A percentile compares a stretch with the other conserved stretches of the same genome.
These are phyloP conservation scores for Hirschioporus abietinus DNA, from an alignment of 768 basidiomycete genomes.

Conservation along the genomic window DNA sequence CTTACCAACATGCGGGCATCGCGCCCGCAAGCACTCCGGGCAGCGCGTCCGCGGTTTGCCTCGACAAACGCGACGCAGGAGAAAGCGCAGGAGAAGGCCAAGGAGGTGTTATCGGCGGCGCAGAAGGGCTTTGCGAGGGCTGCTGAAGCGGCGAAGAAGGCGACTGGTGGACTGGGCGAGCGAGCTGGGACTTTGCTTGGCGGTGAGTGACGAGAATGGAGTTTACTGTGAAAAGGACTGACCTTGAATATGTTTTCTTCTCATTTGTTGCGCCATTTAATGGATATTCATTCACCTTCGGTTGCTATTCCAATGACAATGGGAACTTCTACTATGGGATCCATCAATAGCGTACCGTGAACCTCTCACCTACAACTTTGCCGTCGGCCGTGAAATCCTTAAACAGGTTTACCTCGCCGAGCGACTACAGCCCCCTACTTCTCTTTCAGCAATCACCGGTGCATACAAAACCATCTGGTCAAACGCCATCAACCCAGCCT, in stretches of 20 bases:
- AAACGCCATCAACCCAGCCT: constrained; percentile 50
- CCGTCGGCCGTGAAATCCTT: constrained; percentile 67
- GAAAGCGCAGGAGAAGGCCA: constrained; percentile 62
- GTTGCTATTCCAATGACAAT: background rate
- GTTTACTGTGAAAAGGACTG: background rate
- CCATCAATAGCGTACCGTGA: constrained; percentile 59
- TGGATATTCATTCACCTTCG: constrained; percentile 28
- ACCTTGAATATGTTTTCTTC: background rate
- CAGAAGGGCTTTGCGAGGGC: constrained; percentile 53
- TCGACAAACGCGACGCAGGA: constrained; percentile 38
- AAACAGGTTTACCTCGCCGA: constrained; percentile 74
- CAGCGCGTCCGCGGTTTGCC: constrained; percentile 30
- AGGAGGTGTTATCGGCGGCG: constrained; percentile 55
- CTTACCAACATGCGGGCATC: constrained; percentile 4
- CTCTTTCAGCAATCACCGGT: constrained; percentile 43
- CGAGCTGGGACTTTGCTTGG: constrained; percentile 55
- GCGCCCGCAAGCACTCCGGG: background rate
- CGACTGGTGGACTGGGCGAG: constrained; percentile 44
- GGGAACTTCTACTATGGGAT: background rate
- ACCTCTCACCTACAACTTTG: constrained; percentile 72
- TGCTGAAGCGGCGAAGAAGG: constrained; percentile 45
- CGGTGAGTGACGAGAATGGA: constrained; percentile 16
- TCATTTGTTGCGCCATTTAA: constrained; percentile 1
- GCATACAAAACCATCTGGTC: constrained; percentile 64
- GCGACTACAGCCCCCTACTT: constrained; percentile 60